These are phyloP conservation scores for Kalaharituber pfeilii DNA, from an alignment of 2,329 filamentous ascomycete genomes.

Conservation along the genomic window DNA sequence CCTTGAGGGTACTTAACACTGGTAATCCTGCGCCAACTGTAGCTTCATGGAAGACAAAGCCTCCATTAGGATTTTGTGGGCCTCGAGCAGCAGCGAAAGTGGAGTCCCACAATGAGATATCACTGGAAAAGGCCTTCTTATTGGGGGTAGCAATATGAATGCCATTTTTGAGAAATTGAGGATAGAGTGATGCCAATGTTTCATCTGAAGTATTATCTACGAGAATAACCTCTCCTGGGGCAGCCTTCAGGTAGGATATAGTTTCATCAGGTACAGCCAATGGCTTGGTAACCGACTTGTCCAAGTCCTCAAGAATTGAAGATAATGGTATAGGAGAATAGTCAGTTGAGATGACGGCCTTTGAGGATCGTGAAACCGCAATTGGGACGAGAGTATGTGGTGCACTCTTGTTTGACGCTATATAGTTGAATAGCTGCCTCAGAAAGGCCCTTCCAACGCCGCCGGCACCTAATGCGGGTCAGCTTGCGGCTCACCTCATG, in stretches of 20 bases:
- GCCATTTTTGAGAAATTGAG: slow-evolving; percentile 58
- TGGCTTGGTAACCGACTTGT: slow-evolving; percentile 45
- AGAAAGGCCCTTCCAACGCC: slow-evolving; percentile 89
- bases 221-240: slow-evolving; percentile 62
- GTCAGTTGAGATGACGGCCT: slow-evolving; percentile 56
- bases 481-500: slow-evolving; percentile 12
- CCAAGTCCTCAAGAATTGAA: slow-evolving; percentile 44
- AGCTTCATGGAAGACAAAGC: slow-evolving; percentile 86
- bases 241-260: slow-evolving; percentile 57
- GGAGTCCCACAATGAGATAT: slow-evolving; percentile 63
- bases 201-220: slow-evolving; percentile 94
- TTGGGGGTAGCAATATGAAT: slow-evolving; percentile 91
- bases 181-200: slow-evolving; percentile 67
- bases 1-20: slow-evolving; percentile 80
- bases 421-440: slow-evolving; percentile 46
- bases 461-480: slow-evolving; percentile 49
- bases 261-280: slow-evolving; percentile 48
- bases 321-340: slow-evolving; percentile 51
- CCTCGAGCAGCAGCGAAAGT: slow-evolving; percentile 60
- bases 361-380: slow-evolving; percentile 72
- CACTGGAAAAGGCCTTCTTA: slow-evolving; percentile 91
- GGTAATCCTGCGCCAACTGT: slow-evolving; percentile 87
- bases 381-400: slow-evolving; percentile 57
- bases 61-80: slow-evolving; percentile 40
- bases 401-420: slow-evolving; percentile 46